A percentile compares a stretch with the other conserved stretches of the same genome.
These are phyloP conservation scores for Alternaria brassicicola DNA, from an alignment of 2,329 filamentous ascomycete species.

Conservation along the genomic window DNA sequence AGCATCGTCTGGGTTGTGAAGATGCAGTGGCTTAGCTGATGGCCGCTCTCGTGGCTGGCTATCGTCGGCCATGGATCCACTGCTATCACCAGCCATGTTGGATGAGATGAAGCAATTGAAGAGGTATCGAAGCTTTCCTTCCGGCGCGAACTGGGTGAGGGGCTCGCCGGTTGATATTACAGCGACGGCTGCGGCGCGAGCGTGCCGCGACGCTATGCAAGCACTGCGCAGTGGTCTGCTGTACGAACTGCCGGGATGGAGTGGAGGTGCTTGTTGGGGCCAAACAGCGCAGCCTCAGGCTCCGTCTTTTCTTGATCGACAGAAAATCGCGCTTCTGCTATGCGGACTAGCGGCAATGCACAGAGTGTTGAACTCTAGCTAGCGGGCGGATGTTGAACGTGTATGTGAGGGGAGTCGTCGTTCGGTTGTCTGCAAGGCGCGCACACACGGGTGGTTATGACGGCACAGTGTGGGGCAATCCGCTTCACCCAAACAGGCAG, in stretches of 20 bases:
- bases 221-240: constrained; percentile 29
- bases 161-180: constrained; percentile 27
- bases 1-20: constrained; percentile 46
- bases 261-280: constrained; percentile 18
- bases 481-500: constrained; percentile 7
- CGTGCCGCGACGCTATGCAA: constrained; percentile 37
- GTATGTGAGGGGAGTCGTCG: constrained; percentile 15
- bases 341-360: constrained; percentile 10
- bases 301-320: background rate
- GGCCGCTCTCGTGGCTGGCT: constrained; percentile 41
- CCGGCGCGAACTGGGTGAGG: constrained; percentile 19
- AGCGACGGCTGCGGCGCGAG: constrained; percentile 27
- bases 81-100: constrained; percentile 37
- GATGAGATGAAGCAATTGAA: constrained; percentile 19
- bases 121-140: constrained; percentile 21
- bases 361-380: constrained; percentile 48
- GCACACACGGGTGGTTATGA: constrained; percentile 8
- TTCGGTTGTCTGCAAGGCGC: constrained; percentile 5
- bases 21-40: constrained; percentile 37
- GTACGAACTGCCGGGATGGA: constrained; percentile 26
- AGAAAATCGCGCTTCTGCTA: background rate
- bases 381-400: constrained; percentile 32
- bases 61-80: constrained; percentile 29
- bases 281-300: background rate
- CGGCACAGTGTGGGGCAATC: constrained; percentile 16